These are phyloP conservation scores for Blastobotrys terrestris DNA, from an alignment of 805 yeast species.

Conservation along the genomic window DNA sequence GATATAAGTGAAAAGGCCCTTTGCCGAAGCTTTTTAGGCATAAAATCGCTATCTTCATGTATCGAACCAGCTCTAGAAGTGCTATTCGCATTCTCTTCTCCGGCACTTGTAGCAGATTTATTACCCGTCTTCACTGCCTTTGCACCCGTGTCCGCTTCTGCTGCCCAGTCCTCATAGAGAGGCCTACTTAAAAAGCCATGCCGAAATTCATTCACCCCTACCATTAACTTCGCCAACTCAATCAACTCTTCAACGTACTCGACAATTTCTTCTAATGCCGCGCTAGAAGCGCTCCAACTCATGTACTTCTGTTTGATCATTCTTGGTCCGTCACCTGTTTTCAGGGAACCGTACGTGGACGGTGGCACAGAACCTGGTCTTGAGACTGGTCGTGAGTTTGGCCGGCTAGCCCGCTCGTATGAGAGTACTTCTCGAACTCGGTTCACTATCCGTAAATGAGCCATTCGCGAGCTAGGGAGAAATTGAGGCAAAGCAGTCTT, in stretches of 20 bases:
- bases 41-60: background rate
- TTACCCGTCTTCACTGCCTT: background rate
- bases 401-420: constrained; percentile 4
- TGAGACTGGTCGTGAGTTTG: constrained; percentile 1
- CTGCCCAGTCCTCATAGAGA: constrained; percentile 21
- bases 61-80: background rate
- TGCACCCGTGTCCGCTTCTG: background rate
- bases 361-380: constrained; percentile 2
- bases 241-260: constrained; percentile 44
- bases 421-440: constrained; percentile 37
- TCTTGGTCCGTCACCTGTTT: background rate
- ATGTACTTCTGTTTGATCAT: constrained; percentile 32
- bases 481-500: constrained; percentile 47
- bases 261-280: constrained; percentile 45
- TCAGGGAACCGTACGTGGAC: background rate
- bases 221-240: constrained; percentile 37
- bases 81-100: background rate
- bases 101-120: background rate
- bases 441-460: constrained; percentile 41
- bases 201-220: constrained; percentile 45
- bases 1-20: background rate
- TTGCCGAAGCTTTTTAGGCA: background rate
- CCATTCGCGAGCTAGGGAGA: constrained; percentile 43
- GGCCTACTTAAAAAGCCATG: constrained; percentile 48
- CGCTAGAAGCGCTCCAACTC: constrained; percentile 48